Base-by-base conservation (phyloP, 441 rosid species). In the Omphalea diandra region DNA sequence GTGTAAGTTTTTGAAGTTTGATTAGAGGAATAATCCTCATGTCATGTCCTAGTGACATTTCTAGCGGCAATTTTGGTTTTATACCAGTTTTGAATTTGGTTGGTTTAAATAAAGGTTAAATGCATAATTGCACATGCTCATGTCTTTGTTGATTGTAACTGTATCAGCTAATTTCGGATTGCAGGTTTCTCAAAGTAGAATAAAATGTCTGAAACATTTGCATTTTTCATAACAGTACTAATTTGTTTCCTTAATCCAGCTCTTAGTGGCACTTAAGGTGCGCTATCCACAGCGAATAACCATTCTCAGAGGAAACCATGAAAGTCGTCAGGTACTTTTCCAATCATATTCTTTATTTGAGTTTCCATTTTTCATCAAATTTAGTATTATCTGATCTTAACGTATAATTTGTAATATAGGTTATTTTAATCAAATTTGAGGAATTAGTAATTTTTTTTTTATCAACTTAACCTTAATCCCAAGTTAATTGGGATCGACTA, bases 261-360 rank as follows among this genome's bases (percentile, higher is more conserved):
- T 93, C 62, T 67, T 93, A 77, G 97, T 93, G 47, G 88, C 96
- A 43, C 70, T 93, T 64, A 90, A 93, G 86, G 88, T 90, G 79
- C 88, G 97, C 52, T 88, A 90, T 73, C 80, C 89, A 58, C 92
- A 86, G 72, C 77, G 98, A 77, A 85, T 93, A 75, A 93, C 98
- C 31, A 89, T 90, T 85, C 93, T 93, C 31, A 84, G 98, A 81
- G 98, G 98, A 77, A 93, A 92, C 75, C 98, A 92, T 43, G 98
- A 92, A 86, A 90, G 97, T 79, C 97, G 98, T 56, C 98, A 93
- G 97, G 98, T 90, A 82, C 44, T 59, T 38, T 27, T 18, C 57
- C n/a, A 29, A 20, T 58, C 32, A 1, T 64, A 2, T 18, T 41
- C 6, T 41, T 14, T 10, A 36, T 58, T 7, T 9, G 26, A 22